These are phyloP conservation scores for Yamadazyma triangularis DNA, from an alignment of 1,139 yeast species.

Conservation along the genomic window DNA sequence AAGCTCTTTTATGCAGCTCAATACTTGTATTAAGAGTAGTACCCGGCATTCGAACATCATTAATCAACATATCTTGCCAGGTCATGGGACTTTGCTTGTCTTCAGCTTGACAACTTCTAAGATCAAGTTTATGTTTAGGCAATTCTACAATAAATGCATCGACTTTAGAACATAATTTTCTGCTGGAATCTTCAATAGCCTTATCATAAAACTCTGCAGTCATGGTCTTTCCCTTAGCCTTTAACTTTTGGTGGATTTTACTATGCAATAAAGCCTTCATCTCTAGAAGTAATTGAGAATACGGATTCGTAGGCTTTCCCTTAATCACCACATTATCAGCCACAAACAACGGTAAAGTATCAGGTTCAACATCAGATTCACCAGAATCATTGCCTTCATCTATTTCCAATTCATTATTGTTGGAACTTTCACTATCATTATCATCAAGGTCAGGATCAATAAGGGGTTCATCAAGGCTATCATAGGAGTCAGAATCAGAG, in stretches of 20 bases:
- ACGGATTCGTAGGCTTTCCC: constrained; percentile 19
- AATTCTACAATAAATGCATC: constrained; percentile 9
- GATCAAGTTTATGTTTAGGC: neutral
- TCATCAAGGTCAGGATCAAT: too few species aligned
- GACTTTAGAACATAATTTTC: constrained; percentile 18
- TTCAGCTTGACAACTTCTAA: neutral
- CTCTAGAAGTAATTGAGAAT: constrained; percentile 31
- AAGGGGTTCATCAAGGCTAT: too few species aligned
- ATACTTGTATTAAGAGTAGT: too few species aligned
- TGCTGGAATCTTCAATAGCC: constrained; percentile 16
- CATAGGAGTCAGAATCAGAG: constrained; percentile 8
- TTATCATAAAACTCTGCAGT: constrained; percentile 18
- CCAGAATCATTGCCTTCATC: constrained; percentile 1
- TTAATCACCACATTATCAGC: constrained; percentile 2
- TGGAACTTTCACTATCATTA: too few species aligned
- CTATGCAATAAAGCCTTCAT: constrained; percentile 29
- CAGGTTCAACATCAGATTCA: constrained; percentile 3
- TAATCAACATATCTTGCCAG: constrained; percentile 13
- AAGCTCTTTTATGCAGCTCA: too few species aligned
- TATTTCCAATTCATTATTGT: too few species aligned
- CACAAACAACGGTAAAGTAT: constrained; percentile 1
- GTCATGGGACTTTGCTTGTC: constrained; percentile 1
- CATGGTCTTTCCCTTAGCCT: constrained; percentile 5
- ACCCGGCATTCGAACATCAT: constrained; percentile 4
- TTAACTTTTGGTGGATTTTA: constrained; percentile 11